Percentiles rank a stretch among this genome's conserved stretches.
Evolutionary conservation across 768 basidiomycete species (phyloP).

Genomic region (Tylopilus plumbeoviolaceoides): DNA sequence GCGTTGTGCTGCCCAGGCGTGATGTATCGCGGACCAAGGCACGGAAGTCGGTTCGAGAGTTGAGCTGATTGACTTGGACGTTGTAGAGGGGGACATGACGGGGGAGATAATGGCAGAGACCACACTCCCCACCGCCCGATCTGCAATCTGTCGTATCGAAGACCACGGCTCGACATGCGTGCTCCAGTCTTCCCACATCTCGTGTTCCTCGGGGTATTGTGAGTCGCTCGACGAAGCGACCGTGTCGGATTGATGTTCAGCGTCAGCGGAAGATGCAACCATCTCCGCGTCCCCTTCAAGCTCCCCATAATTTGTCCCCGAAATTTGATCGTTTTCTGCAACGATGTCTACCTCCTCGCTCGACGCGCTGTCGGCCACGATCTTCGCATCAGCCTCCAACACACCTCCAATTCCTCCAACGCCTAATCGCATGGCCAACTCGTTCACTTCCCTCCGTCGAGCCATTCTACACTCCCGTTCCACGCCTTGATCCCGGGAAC

Average conservation of each 20-base stretch:
- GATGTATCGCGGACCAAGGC: conserved; percentile 62
- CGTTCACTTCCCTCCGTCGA: conserved; percentile 72
- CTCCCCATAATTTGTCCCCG: conserved; percentile 9
- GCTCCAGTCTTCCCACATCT: conserved; percentile 66
- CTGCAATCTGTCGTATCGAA: conserved; percentile 67
- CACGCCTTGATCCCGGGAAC: conserved; percentile 44
- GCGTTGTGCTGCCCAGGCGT: conserved; percentile 60
- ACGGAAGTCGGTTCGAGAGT: conserved; percentile 50
- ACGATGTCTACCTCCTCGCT: conserved; percentile 1
- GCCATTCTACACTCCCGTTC: conserved; percentile 58
- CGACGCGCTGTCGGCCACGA: background rate
- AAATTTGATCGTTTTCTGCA: conserved; percentile 1
- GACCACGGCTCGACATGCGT: conserved; percentile 64
- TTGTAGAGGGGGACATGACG: conserved; percentile 4
- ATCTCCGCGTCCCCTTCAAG: conserved; percentile 18
- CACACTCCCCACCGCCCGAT: conserved; percentile 69
- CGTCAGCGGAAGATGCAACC: conserved; percentile 14
- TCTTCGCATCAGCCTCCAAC: conserved; percentile 34
- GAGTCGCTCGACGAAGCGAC: background rate
- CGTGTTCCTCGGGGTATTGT: conserved; percentile 20
- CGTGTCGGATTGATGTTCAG: conserved; percentile 1
- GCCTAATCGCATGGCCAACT: conserved; percentile 80
- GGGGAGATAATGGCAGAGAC: conserved; percentile 29
- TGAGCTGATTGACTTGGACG: conserved; percentile 18
- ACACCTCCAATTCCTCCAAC: conserved; percentile 70